Evolutionary conservation across 2,329 filamentous ascomycete genomes (phyloP).

Genomic region (Aspergillus caelatus): DNA sequence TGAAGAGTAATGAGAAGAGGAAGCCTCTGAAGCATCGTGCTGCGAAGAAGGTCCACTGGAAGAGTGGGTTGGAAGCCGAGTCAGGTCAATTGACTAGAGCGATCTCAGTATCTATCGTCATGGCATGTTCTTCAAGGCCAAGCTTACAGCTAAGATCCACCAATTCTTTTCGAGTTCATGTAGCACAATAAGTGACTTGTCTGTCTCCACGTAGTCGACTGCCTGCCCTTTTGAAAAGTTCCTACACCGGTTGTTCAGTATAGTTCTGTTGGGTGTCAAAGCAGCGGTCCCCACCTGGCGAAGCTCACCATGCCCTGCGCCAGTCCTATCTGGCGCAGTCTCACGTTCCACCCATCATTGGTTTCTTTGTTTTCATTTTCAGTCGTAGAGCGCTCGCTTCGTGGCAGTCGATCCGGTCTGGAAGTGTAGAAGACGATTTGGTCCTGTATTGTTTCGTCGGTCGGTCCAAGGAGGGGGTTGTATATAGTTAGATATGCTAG

Average conservation of each 20-base stretch:
- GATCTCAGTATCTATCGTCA: constrained; percentile 14
- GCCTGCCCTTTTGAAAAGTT: constrained; percentile 78
- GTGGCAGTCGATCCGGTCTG: constrained; percentile 32
- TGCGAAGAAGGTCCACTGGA: constrained; percentile 44
- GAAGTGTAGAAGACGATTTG: constrained; percentile 95
- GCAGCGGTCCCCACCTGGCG: constrained; percentile 59
- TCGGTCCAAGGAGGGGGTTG: constrained; percentile 77
- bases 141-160: constrained; percentile 89
- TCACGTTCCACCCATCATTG: constrained; percentile 77
- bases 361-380: constrained; percentile 34
- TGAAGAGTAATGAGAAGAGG: constrained; percentile 76
- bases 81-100: constrained; percentile 75
- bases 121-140: neutral
- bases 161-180: constrained; percentile 87
- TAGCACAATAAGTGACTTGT: constrained; percentile 80
- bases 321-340: constrained; percentile 87
- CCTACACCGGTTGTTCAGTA: constrained; percentile 44
- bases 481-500: constrained; percentile 93
- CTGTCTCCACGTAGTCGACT: constrained; percentile 86
- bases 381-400: constrained; percentile 15
- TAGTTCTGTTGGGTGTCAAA: constrained; percentile 1
- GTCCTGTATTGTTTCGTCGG: constrained; percentile 72
- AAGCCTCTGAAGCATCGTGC: constrained; percentile 40
- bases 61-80: constrained; percentile 65
- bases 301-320: constrained; percentile 97